Evolutionary conservation across 2,329 filamentous ascomycete genomes (phyloP), one percentile per base, ranked within the genome.

Genomic region (Fusarium sterilihyphosum): DNA sequence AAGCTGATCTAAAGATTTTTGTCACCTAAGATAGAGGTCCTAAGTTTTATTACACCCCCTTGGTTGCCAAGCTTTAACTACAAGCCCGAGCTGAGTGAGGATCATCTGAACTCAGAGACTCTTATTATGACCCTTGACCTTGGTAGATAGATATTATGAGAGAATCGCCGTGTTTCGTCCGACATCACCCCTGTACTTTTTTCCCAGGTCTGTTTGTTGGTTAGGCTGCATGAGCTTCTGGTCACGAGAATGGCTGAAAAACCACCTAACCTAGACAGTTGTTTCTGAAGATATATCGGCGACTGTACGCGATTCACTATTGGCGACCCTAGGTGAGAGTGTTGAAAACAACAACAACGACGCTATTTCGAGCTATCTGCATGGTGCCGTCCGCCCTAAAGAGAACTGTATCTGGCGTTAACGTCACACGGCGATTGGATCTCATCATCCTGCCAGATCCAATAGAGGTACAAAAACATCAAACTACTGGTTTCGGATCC

Each of bases 241-340:
- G 61, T 73, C 72, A 73, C 72, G 64, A 75, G 72, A 69, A 56
- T 66, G 46, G 52, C 53, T 37, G 35, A n/a, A 29, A 44, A 50
- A 17, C n/a, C 37, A 46, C 41, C 53, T 43, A 47, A 65, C 49
- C 33, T 56, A 33, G 65, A 57, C n/a, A 49, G 35, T 29, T 61
- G 52, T 50, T 40, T 38, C 29, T 41, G 54, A 70, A 61, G 38
- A 31, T 44, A 31, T 61, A 59, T 18, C 26, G 65, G 76, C 74
- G 76, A 78, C 64, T 78, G 73, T 52, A 50, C 18, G 35, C 33
- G 26, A 18, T 52, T 52, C 29, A 53, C 61, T 17, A 77, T 78
- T 78, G 76, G 73, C 41, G 58, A 58, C 4, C 14, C 11, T 44
- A 40, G 14, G 46, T 50, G 31, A 52, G 29, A 47, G 17, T 62